Conservation (phyloP, 139 green algal genomes). For the Zygnema circumcarinatum region DNA sequence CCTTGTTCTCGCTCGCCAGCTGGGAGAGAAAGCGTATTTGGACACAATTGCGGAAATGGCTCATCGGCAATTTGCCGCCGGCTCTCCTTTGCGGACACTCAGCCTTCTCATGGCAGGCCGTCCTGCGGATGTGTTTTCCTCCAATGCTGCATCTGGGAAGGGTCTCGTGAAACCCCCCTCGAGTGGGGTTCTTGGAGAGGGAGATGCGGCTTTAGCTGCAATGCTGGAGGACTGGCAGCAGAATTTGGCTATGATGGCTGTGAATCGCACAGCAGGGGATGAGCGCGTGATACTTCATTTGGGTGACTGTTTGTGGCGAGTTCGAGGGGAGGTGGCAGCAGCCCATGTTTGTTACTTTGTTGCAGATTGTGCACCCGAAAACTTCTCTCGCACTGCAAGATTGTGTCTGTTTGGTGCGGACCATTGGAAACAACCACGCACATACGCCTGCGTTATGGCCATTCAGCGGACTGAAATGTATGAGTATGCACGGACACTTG, state of each 20-base stretch:
- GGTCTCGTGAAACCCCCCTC: not conserved
- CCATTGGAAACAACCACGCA: conserved; percentile 54
- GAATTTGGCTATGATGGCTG: conserved; percentile 78
- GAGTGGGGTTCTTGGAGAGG: not conserved
- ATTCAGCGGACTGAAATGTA: conserved; percentile 76
- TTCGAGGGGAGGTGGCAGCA: conserved; percentile 62
- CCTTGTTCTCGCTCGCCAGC: conserved; percentile 71
- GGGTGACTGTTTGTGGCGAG: conserved; percentile 70
- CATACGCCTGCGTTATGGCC: conserved; percentile 52
- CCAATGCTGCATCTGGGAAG: not conserved
- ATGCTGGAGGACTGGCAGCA: conserved; percentile 73
- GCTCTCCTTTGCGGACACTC: conserved; percentile 73
- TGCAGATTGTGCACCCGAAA: conserved; percentile 61
- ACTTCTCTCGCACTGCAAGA: conserved; percentile 41
- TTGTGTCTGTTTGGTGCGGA: conserved; percentile 74
- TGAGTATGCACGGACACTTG: conserved; percentile 70
- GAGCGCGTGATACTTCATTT: conserved; percentile 70
- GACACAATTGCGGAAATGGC: conserved; percentile 61
- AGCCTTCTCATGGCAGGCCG: conserved; percentile 70
- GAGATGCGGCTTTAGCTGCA: not conserved
- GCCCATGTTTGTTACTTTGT: conserved; percentile 82
- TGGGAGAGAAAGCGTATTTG: conserved; percentile 46
- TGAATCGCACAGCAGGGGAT: conserved; percentile 65
- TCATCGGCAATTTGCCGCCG: conserved; percentile 39
- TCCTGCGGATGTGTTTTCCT: conserved; percentile 58